A percentile compares a stretch with the other conserved stretches of the same genome.
Conservation (phyloP, 352 stramenopile genomes). For the Phytophthora cryptogea region DNA sequence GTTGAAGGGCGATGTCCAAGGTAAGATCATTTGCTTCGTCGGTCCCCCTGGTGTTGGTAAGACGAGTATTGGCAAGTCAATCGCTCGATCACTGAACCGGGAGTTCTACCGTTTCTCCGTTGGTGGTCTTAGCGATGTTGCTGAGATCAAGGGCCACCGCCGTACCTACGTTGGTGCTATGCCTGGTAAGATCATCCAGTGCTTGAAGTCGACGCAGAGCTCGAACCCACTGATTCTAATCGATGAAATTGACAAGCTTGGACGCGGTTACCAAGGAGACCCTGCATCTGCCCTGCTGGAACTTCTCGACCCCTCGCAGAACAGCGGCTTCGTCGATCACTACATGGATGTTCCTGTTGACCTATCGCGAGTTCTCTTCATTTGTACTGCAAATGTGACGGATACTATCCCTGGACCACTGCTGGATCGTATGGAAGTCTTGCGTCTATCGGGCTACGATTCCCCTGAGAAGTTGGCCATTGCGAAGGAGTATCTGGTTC, state of each 20-base stretch:
- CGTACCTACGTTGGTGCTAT: slow-evolving; percentile 99
- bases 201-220: slow-evolving; percentile 96
- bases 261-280: slow-evolving; percentile 91
- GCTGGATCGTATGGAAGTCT: slow-evolving; percentile 99
- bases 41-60: slow-evolving; percentile 95
- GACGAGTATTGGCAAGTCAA: slow-evolving; percentile 96
- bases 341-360: slow-evolving; percentile 99
- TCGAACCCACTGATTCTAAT: slow-evolving; percentile 99
- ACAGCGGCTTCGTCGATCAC: slow-evolving; percentile 97
- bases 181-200: slow-evolving; percentile 99
- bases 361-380: slow-evolving; percentile 96
- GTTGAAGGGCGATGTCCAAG: slow-evolving; percentile 94
- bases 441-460: slow-evolving; percentile 96
- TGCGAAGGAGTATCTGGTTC: slow-evolving; percentile 97
- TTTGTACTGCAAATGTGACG: slow-evolving; percentile 95
- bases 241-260: slow-evolving; percentile 95
- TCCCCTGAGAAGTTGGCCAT: slow-evolving; percentile 98
- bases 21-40: slow-evolving; percentile 98
- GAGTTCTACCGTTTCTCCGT: slow-evolving; percentile 99
- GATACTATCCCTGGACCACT: slow-evolving; percentile 97
- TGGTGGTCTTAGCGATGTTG: slow-evolving; percentile 96
- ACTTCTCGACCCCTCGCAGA: slow-evolving; percentile 97
- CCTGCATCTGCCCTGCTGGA: slow-evolving; percentile 96
- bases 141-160: slow-evolving; percentile 98
- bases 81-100: slow-evolving; percentile 95